Evolutionary conservation across 768 basidiomycete species (phyloP), one percentile per base, ranked within the genome.

Genomic region (Russula lepida): DNA sequence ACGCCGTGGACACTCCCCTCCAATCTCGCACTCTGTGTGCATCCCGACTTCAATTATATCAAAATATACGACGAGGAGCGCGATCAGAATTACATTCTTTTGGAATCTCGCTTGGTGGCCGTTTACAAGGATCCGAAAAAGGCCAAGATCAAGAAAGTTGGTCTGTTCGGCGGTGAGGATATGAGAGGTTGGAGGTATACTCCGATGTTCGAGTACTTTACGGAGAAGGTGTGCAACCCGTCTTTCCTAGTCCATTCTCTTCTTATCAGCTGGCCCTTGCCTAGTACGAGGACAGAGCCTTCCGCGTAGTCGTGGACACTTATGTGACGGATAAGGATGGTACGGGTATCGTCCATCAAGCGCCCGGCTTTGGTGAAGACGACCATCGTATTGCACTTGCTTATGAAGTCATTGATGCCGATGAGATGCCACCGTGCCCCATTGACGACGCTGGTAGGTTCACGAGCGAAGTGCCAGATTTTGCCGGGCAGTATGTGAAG

Each of bases 1-100:
- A 99, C 97, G 0, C 97, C 97, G 0, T 99, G 95, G 94, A 98
- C 97, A 0, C 78, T 98, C 5, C 97, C 95, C 1, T 94, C 93
- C 48, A 99, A 99, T 74, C 79, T 99, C 32, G 92, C 83, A 0
- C 81, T 99, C 53, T 98, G 97, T 68, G 95, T 98, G 7, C 91
- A 99, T 74, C 97, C 97, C 21, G 91, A 95, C 65, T 93, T 87
- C 71, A 92, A 84, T 32, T 99, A 99, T 73, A 78, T 98, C 81
- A 98, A 98, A 74, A 95, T 99, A 66, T 86, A 92, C 74, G 97
- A 99, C 69, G 79, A 87, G 64, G 88, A 92, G 62, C 84, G 83
- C 54, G 82, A 91, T 69, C 79, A 84, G 60, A 95, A 93, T 70
- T 98, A 89, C 71, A 95, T 98, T 72, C 77, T 99, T 28, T 86